Percentiles rank a stretch among this genome's conserved stretches.
phyloP scores from a whole-genome alignment of 2,329 filamentous ascomycete genomes.

The Rutstroemia sp. region DNA sequence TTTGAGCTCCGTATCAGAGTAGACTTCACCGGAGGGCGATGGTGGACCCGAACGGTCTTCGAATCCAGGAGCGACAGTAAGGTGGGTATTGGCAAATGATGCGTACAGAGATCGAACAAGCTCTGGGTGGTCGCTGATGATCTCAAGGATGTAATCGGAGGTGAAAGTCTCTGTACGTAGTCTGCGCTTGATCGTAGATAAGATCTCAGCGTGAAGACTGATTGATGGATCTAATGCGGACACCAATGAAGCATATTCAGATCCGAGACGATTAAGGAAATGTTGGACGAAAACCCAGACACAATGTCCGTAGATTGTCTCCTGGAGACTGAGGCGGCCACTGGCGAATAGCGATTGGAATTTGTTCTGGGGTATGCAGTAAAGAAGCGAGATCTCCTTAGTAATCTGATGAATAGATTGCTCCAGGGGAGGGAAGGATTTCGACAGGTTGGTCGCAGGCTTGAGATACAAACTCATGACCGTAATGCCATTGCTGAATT shows the following conservation, averaged over 20 bases:
- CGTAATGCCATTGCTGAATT: constrained; percentile 97
- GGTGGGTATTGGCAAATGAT: constrained; percentile 84
- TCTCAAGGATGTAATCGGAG: constrained; percentile 94
- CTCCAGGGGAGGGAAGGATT: constrained; percentile 70
- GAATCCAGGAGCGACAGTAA: constrained; percentile 44
- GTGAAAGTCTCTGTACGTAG: constrained; percentile 96
- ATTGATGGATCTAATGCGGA: constrained; percentile 75
- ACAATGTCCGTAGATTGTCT: constrained; percentile 95
- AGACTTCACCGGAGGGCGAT: constrained; percentile 55
- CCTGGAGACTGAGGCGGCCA: constrained; percentile 83
- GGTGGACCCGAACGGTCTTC: constrained; percentile 47
- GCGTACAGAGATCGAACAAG: constrained; percentile 85
- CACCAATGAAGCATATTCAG: constrained; percentile 83
- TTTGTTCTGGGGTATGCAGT: constrained; percentile 97
- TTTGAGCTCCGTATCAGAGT: constrained; percentile 67
- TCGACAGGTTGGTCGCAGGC: constrained; percentile 54
- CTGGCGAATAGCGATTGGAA: constrained; percentile 84
- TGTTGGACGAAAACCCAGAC: constrained; percentile 97
- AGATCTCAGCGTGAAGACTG: constrained; percentile 71
- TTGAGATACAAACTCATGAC: constrained; percentile 94
- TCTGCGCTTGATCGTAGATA: constrained; percentile 92
- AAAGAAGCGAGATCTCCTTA: constrained; percentile 94
- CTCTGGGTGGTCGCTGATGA: constrained; percentile 83
- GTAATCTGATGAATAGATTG: constrained; percentile 97
- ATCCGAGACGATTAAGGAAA: constrained; percentile 85